Conservation (phyloP, 1,139 yeast species). For the Saccharomyces pastorianus region DNA sequence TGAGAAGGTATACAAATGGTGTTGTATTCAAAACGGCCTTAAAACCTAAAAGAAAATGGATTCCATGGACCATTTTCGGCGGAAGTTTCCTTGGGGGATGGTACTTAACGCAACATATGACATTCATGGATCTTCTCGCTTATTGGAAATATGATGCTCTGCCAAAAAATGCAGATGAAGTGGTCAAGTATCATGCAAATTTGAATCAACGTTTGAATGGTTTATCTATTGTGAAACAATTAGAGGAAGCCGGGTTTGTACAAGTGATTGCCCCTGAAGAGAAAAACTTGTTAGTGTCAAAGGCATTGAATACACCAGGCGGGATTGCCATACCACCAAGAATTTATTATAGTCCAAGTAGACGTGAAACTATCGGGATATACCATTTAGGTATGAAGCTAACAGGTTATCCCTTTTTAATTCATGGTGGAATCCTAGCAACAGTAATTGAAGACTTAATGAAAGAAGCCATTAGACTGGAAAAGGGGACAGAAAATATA, state of each 20-base stretch:
- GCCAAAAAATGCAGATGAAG: constrained; percentile 25
- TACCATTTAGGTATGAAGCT: constrained; percentile 72
- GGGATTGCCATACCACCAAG: constrained; percentile 71
- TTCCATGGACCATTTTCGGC: constrained; percentile 25
- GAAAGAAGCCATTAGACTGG: constrained; percentile 31
- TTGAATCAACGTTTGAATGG: constrained; percentile 43
- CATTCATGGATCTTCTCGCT: constrained; percentile 30
- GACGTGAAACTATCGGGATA: constrained; percentile 56
- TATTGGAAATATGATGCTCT: constrained; percentile 28
- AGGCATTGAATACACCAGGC: constrained; percentile 52
- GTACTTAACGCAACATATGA: constrained; percentile 28
- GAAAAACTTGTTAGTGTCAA: constrained; percentile 31
- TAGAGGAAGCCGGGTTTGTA: constrained; percentile 33
- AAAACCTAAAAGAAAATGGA: constrained; percentile 15
- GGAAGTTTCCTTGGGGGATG: constrained; percentile 27
- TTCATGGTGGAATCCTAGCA: constrained; percentile 88
- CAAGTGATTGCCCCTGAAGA: constrained; percentile 28
- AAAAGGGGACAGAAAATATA: constrained; percentile 22
- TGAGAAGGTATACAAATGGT: not conserved
- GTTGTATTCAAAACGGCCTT: not conserved
- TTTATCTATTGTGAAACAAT: constrained; percentile 38
- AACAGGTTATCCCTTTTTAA: constrained; percentile 79
- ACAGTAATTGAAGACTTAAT: constrained; percentile 71
- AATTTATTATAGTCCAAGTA: constrained; percentile 50
- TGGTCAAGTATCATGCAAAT: constrained; percentile 27